These are phyloP conservation scores for Fraxinus excelsior DNA, from an alignment of 257 asterid species.

Conservation along the genomic window DNA sequence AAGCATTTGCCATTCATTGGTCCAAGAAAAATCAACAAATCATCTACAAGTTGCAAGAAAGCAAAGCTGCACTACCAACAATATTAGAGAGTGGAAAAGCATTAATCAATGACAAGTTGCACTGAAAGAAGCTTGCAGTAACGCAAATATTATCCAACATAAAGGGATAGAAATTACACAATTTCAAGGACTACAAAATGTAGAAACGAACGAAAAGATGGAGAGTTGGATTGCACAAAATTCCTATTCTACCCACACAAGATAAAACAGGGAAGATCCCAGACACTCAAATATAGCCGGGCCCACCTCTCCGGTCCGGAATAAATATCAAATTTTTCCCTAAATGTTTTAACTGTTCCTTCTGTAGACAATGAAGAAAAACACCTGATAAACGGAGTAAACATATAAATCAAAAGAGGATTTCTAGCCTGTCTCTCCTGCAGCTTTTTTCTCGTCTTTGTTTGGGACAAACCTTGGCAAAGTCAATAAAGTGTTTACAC, in stretches of 20 bases:
- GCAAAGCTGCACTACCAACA: not conserved
- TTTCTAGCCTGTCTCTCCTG: conserved; percentile 1
- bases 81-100: not conserved
- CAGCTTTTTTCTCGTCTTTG: conserved; percentile 5
- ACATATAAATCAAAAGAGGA: not conserved
- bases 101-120: not conserved
- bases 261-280: conserved; percentile 7
- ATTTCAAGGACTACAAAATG: not conserved
- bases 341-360: not conserved
- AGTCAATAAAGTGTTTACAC: conserved; percentile 19
- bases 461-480: conserved; percentile 16
- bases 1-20: not conserved
- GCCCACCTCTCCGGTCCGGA: conserved; percentile 13
- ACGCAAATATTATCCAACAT: not conserved
- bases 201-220: not conserved
- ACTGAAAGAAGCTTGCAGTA: not conserved
- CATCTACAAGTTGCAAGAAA: not conserved
- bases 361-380: conserved; percentile 6
- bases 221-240: conserved; percentile 10
- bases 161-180: not conserved
- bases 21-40: not conserved
- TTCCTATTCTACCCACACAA: conserved; percentile 3
- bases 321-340: not conserved
- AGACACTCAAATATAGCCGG: conserved; percentile 22
- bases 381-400: not conserved